A percentile compares a stretch with the other conserved stretches of the same genome.
phyloP scores from a whole-genome alignment of 495 filamentous ascomycete genomes.

The Penicillium dipodomyicola region DNA sequence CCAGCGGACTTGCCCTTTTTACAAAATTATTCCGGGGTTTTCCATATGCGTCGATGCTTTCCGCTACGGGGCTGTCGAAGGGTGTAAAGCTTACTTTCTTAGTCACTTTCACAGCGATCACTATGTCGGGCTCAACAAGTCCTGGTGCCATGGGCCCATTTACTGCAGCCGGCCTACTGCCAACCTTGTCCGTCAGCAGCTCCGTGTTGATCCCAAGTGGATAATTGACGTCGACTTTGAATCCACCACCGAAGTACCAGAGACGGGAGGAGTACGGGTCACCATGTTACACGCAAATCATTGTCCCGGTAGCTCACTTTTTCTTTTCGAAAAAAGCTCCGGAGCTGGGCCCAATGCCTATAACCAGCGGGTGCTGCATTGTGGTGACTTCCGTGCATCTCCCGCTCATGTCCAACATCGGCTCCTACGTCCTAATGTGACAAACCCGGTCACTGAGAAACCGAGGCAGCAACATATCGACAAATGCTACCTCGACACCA shows the following conservation, averaged over 20 bases:
- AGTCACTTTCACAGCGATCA: slow-evolving; percentile 98
- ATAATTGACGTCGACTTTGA: slow-evolving; percentile 87
- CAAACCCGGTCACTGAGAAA: slow-evolving; percentile 66
- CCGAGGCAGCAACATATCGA: slow-evolving; percentile 82
- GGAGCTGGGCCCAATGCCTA: slow-evolving; percentile 56
- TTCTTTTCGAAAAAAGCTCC: slow-evolving; percentile 80
- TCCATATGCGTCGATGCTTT: slow-evolving; percentile 95
- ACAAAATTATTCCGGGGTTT: slow-evolving; percentile 93
- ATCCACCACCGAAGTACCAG: slow-evolving; percentile 70
- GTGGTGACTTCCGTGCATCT: slow-evolving; percentile 93
- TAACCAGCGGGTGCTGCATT: slow-evolving; percentile 81
- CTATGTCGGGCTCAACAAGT: slow-evolving; percentile 84
- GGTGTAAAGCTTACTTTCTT: slow-evolving; percentile 92
- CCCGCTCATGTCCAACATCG: slow-evolving; percentile 83
- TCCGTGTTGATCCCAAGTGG: slow-evolving; percentile 82
- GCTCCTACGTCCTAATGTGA: slow-evolving; percentile 67
- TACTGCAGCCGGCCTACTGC: slow-evolving; percentile 92
- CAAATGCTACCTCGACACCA: slow-evolving; percentile 94
- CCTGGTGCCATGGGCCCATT: slow-evolving; percentile 91
- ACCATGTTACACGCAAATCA: slow-evolving; percentile 98
- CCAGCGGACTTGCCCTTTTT: slow-evolving; percentile 91
- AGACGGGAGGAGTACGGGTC: slow-evolving; percentile 75
- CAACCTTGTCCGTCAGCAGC: slow-evolving; percentile 81
- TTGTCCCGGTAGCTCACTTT: slow-evolving; percentile 91
- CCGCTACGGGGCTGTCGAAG: slow-evolving; percentile 88